Percentiles rank a stretch among this genome's conserved stretches.
phyloP scores from a whole-genome alignment of 1,284 basidiomycete genomes.

The Mrakiaceae sp. region DNA sequence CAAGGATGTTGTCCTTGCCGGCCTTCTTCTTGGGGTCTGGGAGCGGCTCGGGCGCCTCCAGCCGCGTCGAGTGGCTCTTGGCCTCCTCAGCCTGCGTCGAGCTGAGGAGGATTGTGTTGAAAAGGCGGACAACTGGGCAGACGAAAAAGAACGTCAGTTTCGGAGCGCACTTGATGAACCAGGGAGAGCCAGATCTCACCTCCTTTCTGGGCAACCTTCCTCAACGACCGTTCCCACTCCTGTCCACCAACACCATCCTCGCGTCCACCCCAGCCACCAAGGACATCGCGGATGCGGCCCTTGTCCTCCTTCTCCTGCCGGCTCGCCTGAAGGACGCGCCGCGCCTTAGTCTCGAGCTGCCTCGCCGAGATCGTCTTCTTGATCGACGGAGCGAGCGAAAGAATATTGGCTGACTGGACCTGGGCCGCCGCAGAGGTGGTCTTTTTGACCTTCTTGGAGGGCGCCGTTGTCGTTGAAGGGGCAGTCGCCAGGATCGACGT shows the following conservation, averaged over 20 bases:
- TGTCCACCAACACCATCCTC: slow-evolving; percentile 22
- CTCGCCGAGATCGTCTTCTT: slow-evolving; percentile 15
- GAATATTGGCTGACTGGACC: slow-evolving; percentile 15
- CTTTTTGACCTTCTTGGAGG: background rate
- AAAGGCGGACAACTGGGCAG: slow-evolving; percentile 35
- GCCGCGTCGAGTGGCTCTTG: slow-evolving; percentile 11
- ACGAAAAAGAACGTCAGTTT: too few relatives aligned
- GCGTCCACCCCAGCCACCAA: slow-evolving; percentile 20
- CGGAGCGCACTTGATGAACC: too few relatives aligned
- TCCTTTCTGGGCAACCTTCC: slow-evolving; percentile 37
- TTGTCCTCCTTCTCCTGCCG: slow-evolving; percentile 15
- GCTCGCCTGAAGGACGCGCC: slow-evolving; percentile 2
- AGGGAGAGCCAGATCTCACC: slow-evolving; percentile 24
- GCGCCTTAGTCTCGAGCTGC: slow-evolving; percentile 12
- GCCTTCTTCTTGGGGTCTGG: slow-evolving; percentile 27
- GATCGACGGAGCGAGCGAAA: slow-evolving; percentile 17
- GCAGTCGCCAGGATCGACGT: slow-evolving; percentile 12
- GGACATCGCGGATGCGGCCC: slow-evolving; percentile 14
- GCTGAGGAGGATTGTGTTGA: slow-evolving; percentile 36
- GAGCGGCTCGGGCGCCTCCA: slow-evolving; percentile 26
- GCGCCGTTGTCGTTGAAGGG: background rate
- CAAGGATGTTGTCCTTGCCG: slow-evolving; percentile 37
- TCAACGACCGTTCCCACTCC: slow-evolving; percentile 35
- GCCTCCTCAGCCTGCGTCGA: slow-evolving; percentile 30
- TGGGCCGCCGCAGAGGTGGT: slow-evolving; percentile 4